Base-by-base conservation (phyloP, 176 grass and related monocot genomes). In the Carex kokanica region DNA sequence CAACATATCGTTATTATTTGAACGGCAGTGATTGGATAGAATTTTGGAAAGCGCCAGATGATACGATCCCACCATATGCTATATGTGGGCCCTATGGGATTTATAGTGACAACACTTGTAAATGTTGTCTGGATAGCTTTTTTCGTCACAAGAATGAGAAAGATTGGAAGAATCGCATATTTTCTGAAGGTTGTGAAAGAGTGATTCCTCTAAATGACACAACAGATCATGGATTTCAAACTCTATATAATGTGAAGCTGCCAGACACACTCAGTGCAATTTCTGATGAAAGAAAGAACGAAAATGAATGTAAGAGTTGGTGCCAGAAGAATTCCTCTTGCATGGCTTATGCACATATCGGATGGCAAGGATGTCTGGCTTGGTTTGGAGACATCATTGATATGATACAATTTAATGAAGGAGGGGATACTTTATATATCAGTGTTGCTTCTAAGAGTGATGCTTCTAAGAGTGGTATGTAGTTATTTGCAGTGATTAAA, bases 121-220 rank as follows among this genome's bases (percentile, higher is more conserved):
- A 65, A 38, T 38, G 36, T 13, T 81, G 57, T 43, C 0, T 45
- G 11, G 79, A 38, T 6, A 5, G 5, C 5, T 38, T 1, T 6
- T 38, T 81, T 25, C 58, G 51, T 8, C 34, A 20, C 1, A 63
- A 34, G 59, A 81, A 43, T 63, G 14, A 6, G 6, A 43, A 14
- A 7, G 56, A 25, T 14, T 81, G 79, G 79, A 45, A 64, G 2
- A 8, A 25, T 29, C 57, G 36, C 34, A 63, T 8, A 14, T 81
- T 31, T 45, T 81, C 79, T 43, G 57, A 4, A 1, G 79, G 79
- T 25, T 81, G 79, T 9, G 41, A 43, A 62, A 81, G 79, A 81
- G 17, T 5, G 0, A 5, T 16, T 43, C 56, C 59, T 61, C 13
- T 81, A 8, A 62, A 81, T 63, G n/a, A 51, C 14, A 64, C 32